A percentile compares a stretch with the other conserved stretches of the same genome.
Conservation (phyloP, 78 protist genomes). For the Dictyostelium capitatum region DNA sequence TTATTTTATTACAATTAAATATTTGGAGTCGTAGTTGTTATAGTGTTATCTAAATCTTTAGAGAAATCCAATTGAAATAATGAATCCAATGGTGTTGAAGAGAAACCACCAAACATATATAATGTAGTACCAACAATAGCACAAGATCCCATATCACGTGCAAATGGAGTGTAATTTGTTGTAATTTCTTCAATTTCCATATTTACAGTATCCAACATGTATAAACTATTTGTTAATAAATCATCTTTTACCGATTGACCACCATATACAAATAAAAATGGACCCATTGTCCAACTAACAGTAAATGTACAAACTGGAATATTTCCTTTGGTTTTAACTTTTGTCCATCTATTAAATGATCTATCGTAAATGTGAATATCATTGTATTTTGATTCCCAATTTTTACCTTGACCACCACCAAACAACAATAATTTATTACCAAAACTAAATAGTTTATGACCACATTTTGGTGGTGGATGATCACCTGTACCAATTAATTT, state of each 20-base stretch:
- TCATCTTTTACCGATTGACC: conserved; percentile 55
- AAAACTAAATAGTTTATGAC: conserved; percentile 61
- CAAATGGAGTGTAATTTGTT: conserved; percentile 38
- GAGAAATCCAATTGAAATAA: conserved; percentile 8
- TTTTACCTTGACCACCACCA: conserved; percentile 76
- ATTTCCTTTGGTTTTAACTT: conserved; percentile 41
- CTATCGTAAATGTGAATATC: conserved; percentile 77
- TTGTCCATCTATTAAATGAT: conserved; percentile 38
- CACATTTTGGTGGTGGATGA: conserved; percentile 74
- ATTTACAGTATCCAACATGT: conserved; percentile 67
- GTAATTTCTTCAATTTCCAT: conserved; percentile 52
- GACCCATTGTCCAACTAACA: conserved; percentile 22
- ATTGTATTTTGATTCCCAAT: conserved; percentile 75
- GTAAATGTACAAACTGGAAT: conserved; percentile 75
- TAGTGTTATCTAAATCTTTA: background rate
- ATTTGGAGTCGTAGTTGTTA: background rate
- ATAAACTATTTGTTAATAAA: conserved; percentile 50
- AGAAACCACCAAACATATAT: conserved; percentile 73
- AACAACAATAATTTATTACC: conserved; percentile 50
- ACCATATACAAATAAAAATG: conserved; percentile 78
- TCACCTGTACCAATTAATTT: conserved; percentile 40
- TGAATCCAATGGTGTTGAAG: conserved; percentile 4
- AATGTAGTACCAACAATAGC: conserved; percentile 47
- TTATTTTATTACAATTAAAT: background rate
- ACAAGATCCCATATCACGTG: conserved; percentile 77